Evolutionary conservation across 306 rosid species (phyloP).

Genomic region (Cercis canadensis): DNA sequence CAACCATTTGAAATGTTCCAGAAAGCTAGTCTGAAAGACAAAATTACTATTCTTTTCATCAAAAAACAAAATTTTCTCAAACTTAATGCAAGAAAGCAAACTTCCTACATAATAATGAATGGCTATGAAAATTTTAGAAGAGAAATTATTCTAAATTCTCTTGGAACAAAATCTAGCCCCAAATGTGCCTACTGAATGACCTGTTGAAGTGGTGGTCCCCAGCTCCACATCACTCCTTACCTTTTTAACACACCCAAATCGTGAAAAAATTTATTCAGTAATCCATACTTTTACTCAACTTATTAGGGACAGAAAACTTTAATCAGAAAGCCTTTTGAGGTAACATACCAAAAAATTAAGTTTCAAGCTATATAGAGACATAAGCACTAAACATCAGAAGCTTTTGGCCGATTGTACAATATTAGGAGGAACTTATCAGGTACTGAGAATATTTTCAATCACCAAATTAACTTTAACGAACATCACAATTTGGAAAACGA

Average conservation of each 20-base stretch:
- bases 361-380: neutral
- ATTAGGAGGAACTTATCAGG: neutral
- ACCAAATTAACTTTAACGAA: neutral
- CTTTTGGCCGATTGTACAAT: neutral
- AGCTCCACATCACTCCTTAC: neutral
- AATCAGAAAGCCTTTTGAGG: neutral
- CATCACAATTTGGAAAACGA: neutral
- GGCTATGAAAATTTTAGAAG: neutral
- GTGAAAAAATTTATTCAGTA: neutral
- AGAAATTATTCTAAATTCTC: constrained; percentile 2
- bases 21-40: constrained; percentile 38
- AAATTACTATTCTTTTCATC: constrained; percentile 7
- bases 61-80: neutral
- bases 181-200: neutral
- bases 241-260: too few species aligned
- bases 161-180: neutral
- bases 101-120: neutral
- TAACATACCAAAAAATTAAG: constrained; percentile 5
- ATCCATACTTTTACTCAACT: constrained; percentile 3
- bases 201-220: neutral
- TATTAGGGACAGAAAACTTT: neutral
- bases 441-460: neutral
- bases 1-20: constrained; percentile 55
- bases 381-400: neutral
- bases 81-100: constrained; percentile 8